Percentiles rank a stretch among this genome's conserved stretches.
These are phyloP conservation scores for Podaxis sp. DNA, from an alignment of 768 basidiomycete species.

Conservation along the genomic window DNA sequence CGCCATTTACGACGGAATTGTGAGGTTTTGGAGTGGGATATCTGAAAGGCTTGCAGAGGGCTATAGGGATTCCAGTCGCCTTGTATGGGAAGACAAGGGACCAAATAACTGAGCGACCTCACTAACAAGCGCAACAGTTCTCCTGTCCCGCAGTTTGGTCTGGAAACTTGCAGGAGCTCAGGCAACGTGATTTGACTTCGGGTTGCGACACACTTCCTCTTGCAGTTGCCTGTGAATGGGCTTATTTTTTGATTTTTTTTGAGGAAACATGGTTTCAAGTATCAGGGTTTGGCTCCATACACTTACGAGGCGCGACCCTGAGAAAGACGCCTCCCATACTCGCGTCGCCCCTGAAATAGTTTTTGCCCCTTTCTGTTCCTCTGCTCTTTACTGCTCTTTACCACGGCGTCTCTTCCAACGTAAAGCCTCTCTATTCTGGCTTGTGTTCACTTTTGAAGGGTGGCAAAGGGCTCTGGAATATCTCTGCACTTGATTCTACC, in stretches of 20 bases:
- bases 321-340: not conserved
- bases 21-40: too few relatives aligned
- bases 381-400: not conserved
- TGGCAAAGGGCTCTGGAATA: not conserved
- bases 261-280: not conserved
- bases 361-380: not conserved
- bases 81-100: too few relatives aligned
- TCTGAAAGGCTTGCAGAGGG: too few relatives aligned
- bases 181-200: too few relatives aligned
- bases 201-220: not conserved
- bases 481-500: not conserved
- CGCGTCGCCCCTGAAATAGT: not conserved
- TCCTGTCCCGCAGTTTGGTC: too few relatives aligned
- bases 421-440: not conserved
- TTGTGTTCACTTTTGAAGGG: not conserved
- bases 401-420: not conserved
- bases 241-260: not conserved
- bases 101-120: too few relatives aligned
- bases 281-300: not conserved
- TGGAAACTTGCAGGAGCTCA: too few relatives aligned
- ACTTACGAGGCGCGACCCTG: conserved; percentile 3
- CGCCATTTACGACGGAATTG: too few relatives aligned
- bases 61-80: too few relatives aligned
- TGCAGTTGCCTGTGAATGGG: not conserved
- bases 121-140: too few relatives aligned